Percentiles rank a stretch among this genome's conserved stretches.
These are phyloP conservation scores for Neofusicoccum kwambonambiense DNA, from an alignment of 2,329 filamentous ascomycete species.

Conservation along the genomic window DNA sequence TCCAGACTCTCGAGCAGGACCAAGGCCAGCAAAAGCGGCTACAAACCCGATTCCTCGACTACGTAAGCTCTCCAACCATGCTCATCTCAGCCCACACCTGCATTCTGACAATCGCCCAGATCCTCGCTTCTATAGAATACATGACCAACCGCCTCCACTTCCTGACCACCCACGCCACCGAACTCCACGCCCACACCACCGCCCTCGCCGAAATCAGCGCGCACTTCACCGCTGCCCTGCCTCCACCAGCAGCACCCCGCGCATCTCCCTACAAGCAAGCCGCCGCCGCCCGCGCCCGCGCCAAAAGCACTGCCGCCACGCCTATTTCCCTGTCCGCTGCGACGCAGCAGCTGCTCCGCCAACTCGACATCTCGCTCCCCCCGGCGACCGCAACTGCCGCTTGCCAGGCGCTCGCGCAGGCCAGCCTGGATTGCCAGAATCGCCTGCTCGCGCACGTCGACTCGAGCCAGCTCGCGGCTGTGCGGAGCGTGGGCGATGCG, in stretches of 20 bases:
- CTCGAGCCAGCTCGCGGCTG: slow-evolving; percentile 31
- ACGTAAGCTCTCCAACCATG: slow-evolving; percentile 30
- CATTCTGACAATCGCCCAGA: slow-evolving; percentile 24
- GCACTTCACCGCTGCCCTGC: slow-evolving; percentile 27
- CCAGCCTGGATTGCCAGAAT: slow-evolving; percentile 32
- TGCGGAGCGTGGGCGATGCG: slow-evolving; percentile 36
- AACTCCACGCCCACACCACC: slow-evolving; percentile 31
- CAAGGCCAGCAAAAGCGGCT: slow-evolving; percentile 36
- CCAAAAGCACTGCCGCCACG: slow-evolving; percentile 32
- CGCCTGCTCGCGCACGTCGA: slow-evolving; percentile 36
- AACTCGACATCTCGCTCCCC: slow-evolving; percentile 32
- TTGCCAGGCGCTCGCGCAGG: slow-evolving; percentile 29
- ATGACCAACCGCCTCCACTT: slow-evolving; percentile 38
- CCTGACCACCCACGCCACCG: slow-evolving; percentile 26
- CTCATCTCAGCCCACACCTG: background rate
- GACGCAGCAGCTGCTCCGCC: slow-evolving; percentile 35
- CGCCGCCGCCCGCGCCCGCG: slow-evolving; percentile 28
- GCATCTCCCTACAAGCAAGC: slow-evolving; percentile 28
- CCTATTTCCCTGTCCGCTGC: slow-evolving; percentile 28
- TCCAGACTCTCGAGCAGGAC: slow-evolving; percentile 39
- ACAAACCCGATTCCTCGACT: slow-evolving; percentile 43
- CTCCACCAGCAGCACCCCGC: slow-evolving; percentile 21
- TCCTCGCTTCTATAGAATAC: slow-evolving; percentile 42
- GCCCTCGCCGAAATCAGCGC: slow-evolving; percentile 31
- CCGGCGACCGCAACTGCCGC: slow-evolving; percentile 18